Conservation (phyloP, 371 early-diverging fungal species). For the Rhizopus sp. region DNA sequence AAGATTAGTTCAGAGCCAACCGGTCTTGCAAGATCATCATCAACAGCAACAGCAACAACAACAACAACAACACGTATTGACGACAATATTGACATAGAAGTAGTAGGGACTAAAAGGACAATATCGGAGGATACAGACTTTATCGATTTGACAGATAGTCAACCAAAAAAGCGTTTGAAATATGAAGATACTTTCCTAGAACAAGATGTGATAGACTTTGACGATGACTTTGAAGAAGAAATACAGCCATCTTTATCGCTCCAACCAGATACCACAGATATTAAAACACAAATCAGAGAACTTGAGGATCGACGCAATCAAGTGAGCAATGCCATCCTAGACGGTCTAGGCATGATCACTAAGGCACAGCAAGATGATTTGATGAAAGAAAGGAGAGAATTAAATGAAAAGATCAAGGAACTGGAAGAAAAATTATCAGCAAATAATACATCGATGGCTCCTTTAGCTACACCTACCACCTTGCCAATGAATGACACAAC, state of each 20-base stretch:
- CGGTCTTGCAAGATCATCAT: background rate
- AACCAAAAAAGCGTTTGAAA: slow-evolving; percentile 4
- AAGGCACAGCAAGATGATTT: background rate
- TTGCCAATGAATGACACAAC: background rate
- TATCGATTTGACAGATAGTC: slow-evolving; percentile 18
- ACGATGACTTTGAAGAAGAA: background rate
- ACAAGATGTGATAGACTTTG: background rate
- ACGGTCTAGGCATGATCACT: background rate
- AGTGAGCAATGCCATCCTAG: background rate
- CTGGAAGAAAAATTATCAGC: background rate
- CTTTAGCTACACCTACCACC: too few relatives aligned
- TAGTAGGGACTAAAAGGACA: background rate
- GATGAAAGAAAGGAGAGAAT: background rate
- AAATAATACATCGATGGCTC: background rate
- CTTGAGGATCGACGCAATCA: background rate
- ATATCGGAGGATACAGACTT: background rate
- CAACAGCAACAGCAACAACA: background rate
- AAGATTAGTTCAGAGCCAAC: background rate
- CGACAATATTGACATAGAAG: background rate
- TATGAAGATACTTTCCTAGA: background rate
- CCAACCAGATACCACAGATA: background rate
- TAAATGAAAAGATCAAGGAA: background rate
- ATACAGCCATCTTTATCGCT: background rate
- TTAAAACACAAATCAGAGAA: background rate
- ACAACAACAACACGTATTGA: background rate